phyloP scores from a whole-genome alignment of 768 basidiomycete genomes.

The Xerocomus brunneocitrinus region DNA sequence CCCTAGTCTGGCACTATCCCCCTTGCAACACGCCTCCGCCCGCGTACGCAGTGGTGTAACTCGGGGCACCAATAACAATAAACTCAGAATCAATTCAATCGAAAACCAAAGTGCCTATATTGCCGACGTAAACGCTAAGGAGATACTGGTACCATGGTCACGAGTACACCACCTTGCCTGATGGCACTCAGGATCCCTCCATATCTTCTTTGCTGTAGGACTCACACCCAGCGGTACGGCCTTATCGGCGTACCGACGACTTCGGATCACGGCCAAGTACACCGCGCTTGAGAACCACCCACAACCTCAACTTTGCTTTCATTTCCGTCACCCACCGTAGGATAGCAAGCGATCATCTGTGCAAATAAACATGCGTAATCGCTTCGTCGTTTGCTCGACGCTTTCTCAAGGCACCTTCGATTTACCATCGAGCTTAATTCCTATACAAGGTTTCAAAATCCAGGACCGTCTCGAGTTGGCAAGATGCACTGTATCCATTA shows the following conservation, averaged over 20 bases:
- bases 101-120: constrained; percentile 16
- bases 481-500: not conserved
- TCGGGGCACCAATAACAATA: constrained; percentile 2
- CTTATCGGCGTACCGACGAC: not conserved
- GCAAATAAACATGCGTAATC: not conserved
- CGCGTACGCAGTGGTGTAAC: constrained; percentile 7
- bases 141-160: not conserved
- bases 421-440: not conserved
- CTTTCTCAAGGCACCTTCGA: not conserved
- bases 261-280: not conserved
- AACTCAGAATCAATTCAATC: not conserved
- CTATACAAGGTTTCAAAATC: not conserved
- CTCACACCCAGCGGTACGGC: not conserved
- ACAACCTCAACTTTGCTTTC: not conserved
- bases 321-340: not conserved
- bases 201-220: not conserved
- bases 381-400: not conserved
- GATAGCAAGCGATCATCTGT: not conserved
- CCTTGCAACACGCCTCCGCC: no score
- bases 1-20: no score
- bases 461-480: not conserved
- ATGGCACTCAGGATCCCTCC: not conserved
- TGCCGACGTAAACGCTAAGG: constrained; percentile 19
- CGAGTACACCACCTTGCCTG: not conserved
- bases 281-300: not conserved